These are phyloP conservation scores for Thraustochytrium sp. DNA, from an alignment of 352 stramenopile species.

Conservation along the genomic window DNA sequence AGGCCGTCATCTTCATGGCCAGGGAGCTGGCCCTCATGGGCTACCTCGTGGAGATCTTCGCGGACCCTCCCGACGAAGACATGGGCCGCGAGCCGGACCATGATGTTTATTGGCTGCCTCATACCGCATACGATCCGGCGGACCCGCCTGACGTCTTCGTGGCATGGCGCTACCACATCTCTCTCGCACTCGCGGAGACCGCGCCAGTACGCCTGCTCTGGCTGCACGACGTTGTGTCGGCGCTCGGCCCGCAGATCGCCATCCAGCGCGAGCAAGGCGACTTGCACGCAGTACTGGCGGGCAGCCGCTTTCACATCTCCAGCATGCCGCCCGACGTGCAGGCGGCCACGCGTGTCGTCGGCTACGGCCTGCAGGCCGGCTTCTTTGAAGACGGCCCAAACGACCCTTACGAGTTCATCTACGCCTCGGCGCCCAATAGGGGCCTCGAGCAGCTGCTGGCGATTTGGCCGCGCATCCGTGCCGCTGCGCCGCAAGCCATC, in stretches of 20 bases:
- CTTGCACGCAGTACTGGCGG: conserved; percentile 66
- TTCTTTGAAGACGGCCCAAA: conserved; percentile 62
- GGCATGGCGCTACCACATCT: conserved; percentile 79
- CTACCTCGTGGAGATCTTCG: conserved; percentile 78
- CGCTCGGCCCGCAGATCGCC: conserved; percentile 52
- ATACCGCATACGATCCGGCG: conserved; percentile 58
- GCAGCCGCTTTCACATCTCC: conserved; percentile 68
- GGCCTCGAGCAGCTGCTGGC: conserved; percentile 64
- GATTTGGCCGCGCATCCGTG: conserved; percentile 66
- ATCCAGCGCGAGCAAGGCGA: conserved; percentile 51
- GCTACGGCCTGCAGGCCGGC: conserved; percentile 66
- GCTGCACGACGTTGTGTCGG: conserved; percentile 67
- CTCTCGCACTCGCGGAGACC: conserved; percentile 56
- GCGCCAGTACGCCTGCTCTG: conserved; percentile 62
- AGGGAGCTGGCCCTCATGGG: conserved; percentile 66
- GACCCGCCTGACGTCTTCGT: conserved; percentile 75
- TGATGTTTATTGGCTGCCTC: conserved; percentile 65
- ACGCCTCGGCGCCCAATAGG: conserved; percentile 71
- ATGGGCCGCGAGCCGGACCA: conserved; percentile 47
- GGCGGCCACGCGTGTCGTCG: conserved; percentile 58
- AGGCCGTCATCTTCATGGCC: conserved; percentile 78
- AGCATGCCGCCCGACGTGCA: conserved; percentile 55
- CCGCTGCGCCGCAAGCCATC: conserved; percentile 56
- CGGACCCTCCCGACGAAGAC: conserved; percentile 59
- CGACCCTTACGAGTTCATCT: conserved; percentile 65